A percentile compares a stretch with the other conserved stretches of the same genome.
Conservation (phyloP, 1,284 basidiomycete genomes). For the Entoloma clypeatum region DNA sequence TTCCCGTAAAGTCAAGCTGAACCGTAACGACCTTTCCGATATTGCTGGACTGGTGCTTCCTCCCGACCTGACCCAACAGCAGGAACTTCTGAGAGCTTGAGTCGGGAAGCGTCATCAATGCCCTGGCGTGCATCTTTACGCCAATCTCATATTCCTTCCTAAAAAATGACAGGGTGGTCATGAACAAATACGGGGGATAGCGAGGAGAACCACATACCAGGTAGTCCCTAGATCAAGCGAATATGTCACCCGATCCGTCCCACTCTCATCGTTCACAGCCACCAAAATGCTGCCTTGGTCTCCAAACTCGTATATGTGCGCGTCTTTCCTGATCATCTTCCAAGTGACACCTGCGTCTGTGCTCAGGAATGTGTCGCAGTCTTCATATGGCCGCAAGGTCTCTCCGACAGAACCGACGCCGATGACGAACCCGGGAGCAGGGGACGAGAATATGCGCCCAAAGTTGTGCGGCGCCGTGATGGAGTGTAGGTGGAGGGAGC, state of each 20-base stretch:
- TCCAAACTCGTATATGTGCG: slow-evolving; percentile 96
- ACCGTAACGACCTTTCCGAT: slow-evolving; percentile 71
- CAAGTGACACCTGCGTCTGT: slow-evolving; percentile 88
- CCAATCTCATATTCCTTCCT: slow-evolving; percentile 76
- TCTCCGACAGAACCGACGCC: slow-evolving; percentile 88
- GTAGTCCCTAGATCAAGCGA: slow-evolving; percentile 82
- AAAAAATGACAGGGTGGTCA: slow-evolving; percentile 1
- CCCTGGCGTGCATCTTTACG: slow-evolving; percentile 68
- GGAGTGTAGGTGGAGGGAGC: slow-evolving; percentile 89
- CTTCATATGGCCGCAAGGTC: slow-evolving; percentile 72
- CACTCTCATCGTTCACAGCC: slow-evolving; percentile 83
- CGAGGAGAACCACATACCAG: slow-evolving; percentile 56
- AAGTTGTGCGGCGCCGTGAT: slow-evolving; percentile 91
- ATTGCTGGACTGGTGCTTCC: slow-evolving; percentile 52
- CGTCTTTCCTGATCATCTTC: slow-evolving; percentile 73
- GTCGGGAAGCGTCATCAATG: slow-evolving; percentile 84
- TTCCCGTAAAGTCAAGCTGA: slow-evolving; percentile 81
- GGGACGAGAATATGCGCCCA: slow-evolving; percentile 90
- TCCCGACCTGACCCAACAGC: slow-evolving; percentile 73
- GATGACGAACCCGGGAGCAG: slow-evolving; percentile 93
- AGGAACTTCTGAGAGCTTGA: slow-evolving; percentile 93
- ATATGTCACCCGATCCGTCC: slow-evolving; percentile 73
- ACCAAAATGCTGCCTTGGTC: slow-evolving; percentile 86
- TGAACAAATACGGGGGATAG: background rate
- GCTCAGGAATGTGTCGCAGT: slow-evolving; percentile 92